Evolutionary conservation across 1,139 yeast species (phyloP), one percentile per base, ranked within the genome.

Genomic region (Debaryomyces robertsiae): DNA sequence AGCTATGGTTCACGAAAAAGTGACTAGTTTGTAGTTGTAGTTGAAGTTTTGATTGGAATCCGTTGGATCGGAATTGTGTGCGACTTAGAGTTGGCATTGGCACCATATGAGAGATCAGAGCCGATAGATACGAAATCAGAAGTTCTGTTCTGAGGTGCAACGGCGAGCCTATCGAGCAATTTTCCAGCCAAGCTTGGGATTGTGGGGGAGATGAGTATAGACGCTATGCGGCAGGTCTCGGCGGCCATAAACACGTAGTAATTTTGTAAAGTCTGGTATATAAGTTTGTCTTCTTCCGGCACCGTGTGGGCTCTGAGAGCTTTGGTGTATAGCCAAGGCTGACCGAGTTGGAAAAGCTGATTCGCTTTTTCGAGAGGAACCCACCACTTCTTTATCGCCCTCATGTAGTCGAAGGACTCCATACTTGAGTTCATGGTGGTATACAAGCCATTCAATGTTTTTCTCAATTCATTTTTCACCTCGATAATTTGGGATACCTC

Each of bases 151-250:
- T 54, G 57, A 1, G 47, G 25, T 7, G 55, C 51, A 3, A 88
- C 90, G 6, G 69, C 77, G 32, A 93, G 60, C 41, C 90, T 68
- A 52, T 84, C 84, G 30, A 93, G 67, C n/a, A 89, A 65, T 22
- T 65, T 62, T 0, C 53, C 47, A 0, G 95, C 63, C 36, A 88
- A 67, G 2, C 66, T 63, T 0, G 98, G 98, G 36, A 87, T 79
- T 19, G 91, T 69, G 1, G 96, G 89, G 44, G 75, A 79, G 19
- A 86, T 69, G 29, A 87, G 57, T 9, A 93, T 79, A 0, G 93
- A 74, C 11, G 79, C 58, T 0, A 88, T 75, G 45, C 98, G 73
- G 11, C 82, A 73, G 1, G 82, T 74, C 52, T 93, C 98, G 9
- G 87, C 77, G 1, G 88, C 85, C 17, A 78, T 58, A 46, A 75